phyloP scores from a whole-genome alignment of 805 yeast genomes.

The Teunomyces funiuensis region DNA sequence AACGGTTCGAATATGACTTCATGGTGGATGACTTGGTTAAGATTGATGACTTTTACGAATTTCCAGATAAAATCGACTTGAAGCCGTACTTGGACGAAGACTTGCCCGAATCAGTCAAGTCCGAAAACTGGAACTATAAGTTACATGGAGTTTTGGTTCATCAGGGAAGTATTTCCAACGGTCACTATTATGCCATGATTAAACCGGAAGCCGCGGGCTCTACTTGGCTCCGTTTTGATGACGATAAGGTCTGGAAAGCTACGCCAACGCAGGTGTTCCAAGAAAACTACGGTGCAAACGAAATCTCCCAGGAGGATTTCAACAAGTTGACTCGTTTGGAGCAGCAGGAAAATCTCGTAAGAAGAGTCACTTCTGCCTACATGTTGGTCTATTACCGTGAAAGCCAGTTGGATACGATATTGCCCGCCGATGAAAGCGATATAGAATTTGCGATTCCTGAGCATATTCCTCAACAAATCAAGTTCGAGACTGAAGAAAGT shows the following conservation, averaged over 20 bases:
- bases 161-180: constrained; percentile 92
- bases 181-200: constrained; percentile 94
- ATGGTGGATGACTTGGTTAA: constrained; percentile 84
- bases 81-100: constrained; percentile 72
- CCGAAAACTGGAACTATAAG: constrained; percentile 72
- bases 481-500: constrained; percentile 59
- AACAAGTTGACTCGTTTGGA: constrained; percentile 55
- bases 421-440: constrained; percentile 58
- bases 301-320: constrained; percentile 47
- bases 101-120: constrained; percentile 35
- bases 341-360: constrained; percentile 59
- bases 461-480: constrained; percentile 66
- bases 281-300: constrained; percentile 86
- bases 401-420: constrained; percentile 51
- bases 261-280: constrained; percentile 84
- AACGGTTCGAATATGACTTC: constrained; percentile 93
- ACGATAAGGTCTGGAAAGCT: constrained; percentile 88
- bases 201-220: constrained; percentile 67
- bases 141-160: constrained; percentile 95
- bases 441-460: constrained; percentile 45
- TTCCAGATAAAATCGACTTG: constrained; percentile 79
- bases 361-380: constrained; percentile 91
- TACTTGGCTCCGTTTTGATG: constrained; percentile 90
- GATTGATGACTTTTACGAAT: constrained; percentile 89
- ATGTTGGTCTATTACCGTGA: constrained; percentile 92